Percentiles rank a stretch among this genome's conserved stretches.
Conservation (phyloP, 2,329 filamentous ascomycete genomes). For the Trichoderma atrobrunneum region DNA sequence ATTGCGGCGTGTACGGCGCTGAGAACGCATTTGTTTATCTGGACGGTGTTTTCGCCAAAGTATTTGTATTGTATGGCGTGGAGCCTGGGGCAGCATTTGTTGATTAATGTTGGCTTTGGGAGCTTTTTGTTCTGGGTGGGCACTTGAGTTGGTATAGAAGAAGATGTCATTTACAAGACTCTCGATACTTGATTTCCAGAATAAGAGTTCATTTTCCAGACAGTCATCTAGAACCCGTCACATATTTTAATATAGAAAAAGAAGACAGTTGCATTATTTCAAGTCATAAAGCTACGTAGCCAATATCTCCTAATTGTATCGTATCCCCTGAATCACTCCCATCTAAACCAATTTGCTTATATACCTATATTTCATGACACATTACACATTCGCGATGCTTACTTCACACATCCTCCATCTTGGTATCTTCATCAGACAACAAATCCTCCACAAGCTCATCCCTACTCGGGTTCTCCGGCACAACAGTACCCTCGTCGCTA, state of each 20-base stretch:
- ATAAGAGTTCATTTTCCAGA: neutral
- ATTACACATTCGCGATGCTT: neutral
- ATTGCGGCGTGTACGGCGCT: constrained; percentile 86
- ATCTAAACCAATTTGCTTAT: neutral
- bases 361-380: neutral
- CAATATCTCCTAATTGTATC: neutral
- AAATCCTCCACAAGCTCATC: constrained; percentile 41
- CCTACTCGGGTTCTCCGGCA: constrained; percentile 23
- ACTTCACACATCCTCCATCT: constrained; percentile 30
- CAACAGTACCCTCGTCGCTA: neutral
- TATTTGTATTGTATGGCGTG: constrained; percentile 91
- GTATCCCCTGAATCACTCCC: neutral
- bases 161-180: constrained; percentile 19
- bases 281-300: neutral
- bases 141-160: neutral
- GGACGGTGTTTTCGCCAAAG: constrained; percentile 98
- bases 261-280: neutral
- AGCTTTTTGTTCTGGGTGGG: constrained; percentile 57
- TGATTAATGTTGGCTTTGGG: constrained; percentile 64
- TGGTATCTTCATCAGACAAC: constrained; percentile 40
- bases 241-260: neutral
- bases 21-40: constrained; percentile 90
- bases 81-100: constrained; percentile 76
- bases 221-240: neutral
- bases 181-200: neutral